Conservation (phyloP, 768 basidiomycete species). For the Tricholoma sp. region DNA sequence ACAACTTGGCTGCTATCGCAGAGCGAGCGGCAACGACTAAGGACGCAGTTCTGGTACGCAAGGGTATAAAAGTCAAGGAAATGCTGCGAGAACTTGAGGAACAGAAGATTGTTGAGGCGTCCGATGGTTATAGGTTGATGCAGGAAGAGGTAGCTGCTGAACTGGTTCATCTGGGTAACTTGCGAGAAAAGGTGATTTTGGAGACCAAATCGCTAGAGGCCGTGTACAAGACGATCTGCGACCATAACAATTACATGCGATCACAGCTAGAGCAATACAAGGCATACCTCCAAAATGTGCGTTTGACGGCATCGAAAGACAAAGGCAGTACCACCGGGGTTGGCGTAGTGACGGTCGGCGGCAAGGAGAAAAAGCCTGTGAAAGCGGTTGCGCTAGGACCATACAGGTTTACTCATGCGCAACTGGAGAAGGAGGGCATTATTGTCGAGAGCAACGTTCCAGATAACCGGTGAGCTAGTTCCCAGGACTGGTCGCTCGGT, state of each 20-base stretch:
- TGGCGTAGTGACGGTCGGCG: slow-evolving; percentile 92
- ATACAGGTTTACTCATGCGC: slow-evolving; percentile 96
- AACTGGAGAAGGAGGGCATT: slow-evolving; percentile 98
- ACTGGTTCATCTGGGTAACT: slow-evolving; percentile 92
- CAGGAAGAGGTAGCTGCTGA: slow-evolving; percentile 96
- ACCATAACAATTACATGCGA: slow-evolving; percentile 97
- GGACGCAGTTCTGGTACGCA: slow-evolving; percentile 91
- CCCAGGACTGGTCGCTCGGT: background rate
- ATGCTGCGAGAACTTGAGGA: slow-evolving; percentile 97
- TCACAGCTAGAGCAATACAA: slow-evolving; percentile 99
- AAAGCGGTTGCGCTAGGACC: slow-evolving; percentile 90
- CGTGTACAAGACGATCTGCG: slow-evolving; percentile 99
- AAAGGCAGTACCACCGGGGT: slow-evolving; percentile 86
- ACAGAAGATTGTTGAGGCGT: slow-evolving; percentile 73
- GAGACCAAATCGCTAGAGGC: slow-evolving; percentile 93
- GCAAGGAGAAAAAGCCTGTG: slow-evolving; percentile 91
- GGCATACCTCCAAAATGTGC: slow-evolving; percentile 97
- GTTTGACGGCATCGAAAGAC: slow-evolving; percentile 83
- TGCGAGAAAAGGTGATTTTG: slow-evolving; percentile 90
- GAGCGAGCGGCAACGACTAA: slow-evolving; percentile 97
- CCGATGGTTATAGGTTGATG: slow-evolving; percentile 90
- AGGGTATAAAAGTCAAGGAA: slow-evolving; percentile 99
- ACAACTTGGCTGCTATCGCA: slow-evolving; percentile 83
- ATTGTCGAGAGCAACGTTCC: slow-evolving; percentile 99
- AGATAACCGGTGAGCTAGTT: slow-evolving; percentile 75